Base-by-base conservation (phyloP, 2,329 filamentous ascomycete genomes). In the Colletotrichum gigasporum region DNA sequence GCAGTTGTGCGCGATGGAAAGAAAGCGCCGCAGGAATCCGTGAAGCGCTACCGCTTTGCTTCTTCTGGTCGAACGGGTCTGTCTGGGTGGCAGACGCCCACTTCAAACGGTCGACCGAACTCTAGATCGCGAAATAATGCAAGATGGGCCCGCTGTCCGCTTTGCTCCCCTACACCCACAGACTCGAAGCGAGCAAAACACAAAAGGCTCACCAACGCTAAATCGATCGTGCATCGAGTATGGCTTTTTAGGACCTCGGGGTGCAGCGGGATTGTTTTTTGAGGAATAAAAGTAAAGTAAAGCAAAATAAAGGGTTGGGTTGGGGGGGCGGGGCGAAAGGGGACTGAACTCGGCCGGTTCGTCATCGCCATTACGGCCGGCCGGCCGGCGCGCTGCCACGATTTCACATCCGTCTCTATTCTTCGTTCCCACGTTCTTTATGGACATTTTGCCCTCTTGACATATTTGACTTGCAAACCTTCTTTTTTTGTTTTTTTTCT, bases 71-170 rank as follows among this genome's bases (percentile, higher is more conserved):
- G 32, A 32, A 39, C n/a, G 24, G 26, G 18, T 16, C 47, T n/a
- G 7, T 30, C 26, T 14, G 41, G n/a, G 30, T 20, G 32, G 11
- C 32, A 39, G 16, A 22, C 32, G 16, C 26, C 11, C 37, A 24
- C 24, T 39, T 42, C 47, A 60, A 63, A 64, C 61, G 34, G 41
- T 60, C 47, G 47, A 64, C 47, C 34, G 48, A 64, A 64, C 55
- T 60, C 48, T 64, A 42, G 48, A 42, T 44, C 41, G 10, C 42
- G 56, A 30, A 34, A 45, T 32, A 18, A 59, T 63, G 54, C 47
- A 59, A 30, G 22, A 59, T 53, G 32, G 39, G 28, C 24, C 37
- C 42, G 22, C 28, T 52, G 42, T 42, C 39, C 54, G 45, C 39
- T 34, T 11, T 18, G 30, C 48, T 37, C 37, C 16, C 18, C 18